A percentile compares a stretch with the other conserved stretches of the same genome.
These are phyloP conservation scores for Quercus robur DNA, from an alignment of 306 rosid species.

Conservation along the genomic window DNA sequence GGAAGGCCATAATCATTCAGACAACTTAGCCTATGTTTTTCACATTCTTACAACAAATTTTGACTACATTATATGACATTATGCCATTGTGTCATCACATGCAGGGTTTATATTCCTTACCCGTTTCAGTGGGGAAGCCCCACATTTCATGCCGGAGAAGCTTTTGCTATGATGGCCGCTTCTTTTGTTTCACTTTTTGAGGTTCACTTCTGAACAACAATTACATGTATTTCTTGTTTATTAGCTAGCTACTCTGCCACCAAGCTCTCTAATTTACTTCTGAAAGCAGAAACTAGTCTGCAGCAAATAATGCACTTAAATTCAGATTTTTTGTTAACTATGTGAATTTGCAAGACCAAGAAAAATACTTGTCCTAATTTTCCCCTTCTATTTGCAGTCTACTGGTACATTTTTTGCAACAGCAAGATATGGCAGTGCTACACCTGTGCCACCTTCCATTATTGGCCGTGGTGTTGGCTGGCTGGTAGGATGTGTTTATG, in stretches of 20 bases:
- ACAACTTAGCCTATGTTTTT: background rate
- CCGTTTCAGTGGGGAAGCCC: background rate
- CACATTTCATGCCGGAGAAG: background rate
- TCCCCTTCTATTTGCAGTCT: slow-evolving; percentile 44
- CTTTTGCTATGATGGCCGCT: background rate
- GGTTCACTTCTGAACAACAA: background rate
- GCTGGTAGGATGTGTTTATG: slow-evolving; percentile 46
- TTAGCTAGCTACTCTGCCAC: background rate
- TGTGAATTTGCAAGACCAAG: background rate
- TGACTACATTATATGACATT: background rate
- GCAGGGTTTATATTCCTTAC: too few species aligned
- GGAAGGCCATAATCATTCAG: background rate
- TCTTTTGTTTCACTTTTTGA: background rate
- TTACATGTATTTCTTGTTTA: background rate
- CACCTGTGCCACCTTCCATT: slow-evolving; percentile 81
- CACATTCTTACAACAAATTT: background rate
- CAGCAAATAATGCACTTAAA: background rate
- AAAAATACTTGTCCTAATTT: background rate
- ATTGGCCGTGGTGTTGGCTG: slow-evolving; percentile 79
- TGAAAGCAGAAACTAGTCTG: background rate
- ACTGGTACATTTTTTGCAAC: slow-evolving; percentile 75
- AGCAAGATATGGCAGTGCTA: slow-evolving; percentile 79
- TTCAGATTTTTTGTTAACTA: background rate
- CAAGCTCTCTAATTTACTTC: background rate
- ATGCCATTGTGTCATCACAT: background rate